Percentiles rank a stretch among this genome's conserved stretches.
Evolutionary conservation across 768 basidiomycete genomes (phyloP).

Genomic region (Pleurotus tuber-regium): DNA sequence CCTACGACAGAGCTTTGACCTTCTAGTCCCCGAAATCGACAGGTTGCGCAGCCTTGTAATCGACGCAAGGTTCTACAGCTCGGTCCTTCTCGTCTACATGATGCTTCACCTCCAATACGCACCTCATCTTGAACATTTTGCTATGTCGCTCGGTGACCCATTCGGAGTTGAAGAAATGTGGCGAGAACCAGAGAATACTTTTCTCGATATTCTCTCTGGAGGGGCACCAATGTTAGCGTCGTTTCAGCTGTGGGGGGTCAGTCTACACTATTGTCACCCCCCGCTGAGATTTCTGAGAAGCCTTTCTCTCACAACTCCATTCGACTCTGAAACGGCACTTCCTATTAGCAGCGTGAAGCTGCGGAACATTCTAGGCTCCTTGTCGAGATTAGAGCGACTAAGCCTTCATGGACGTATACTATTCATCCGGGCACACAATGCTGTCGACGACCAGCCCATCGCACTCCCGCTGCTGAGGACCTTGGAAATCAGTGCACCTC

Average conservation of each 20-base stretch:
- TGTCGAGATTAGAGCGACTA: not conserved
- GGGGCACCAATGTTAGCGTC: not conserved
- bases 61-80: not conserved
- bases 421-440: not conserved
- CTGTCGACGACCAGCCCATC: not conserved
- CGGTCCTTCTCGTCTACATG: conserved; percentile 1
- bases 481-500: conserved; percentile 2
- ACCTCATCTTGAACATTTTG: not conserved
- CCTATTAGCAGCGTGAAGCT: not conserved
- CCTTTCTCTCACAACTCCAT: not conserved
- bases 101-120: conserved; percentile 1
- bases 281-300: not conserved
- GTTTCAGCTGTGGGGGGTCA: not conserved
- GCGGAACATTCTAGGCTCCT: not conserved
- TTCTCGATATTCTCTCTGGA: not conserved
- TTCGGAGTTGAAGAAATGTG: not conserved
- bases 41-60: not conserved
- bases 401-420: not conserved
- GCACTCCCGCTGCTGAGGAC: not conserved
- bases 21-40: not conserved
- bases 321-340: not conserved
- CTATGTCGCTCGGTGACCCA: not conserved
- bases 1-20: not conserved
- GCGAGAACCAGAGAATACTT: not conserved
- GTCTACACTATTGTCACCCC: not conserved